These are phyloP conservation scores for Tricholoma furcatifolium DNA, from an alignment of 768 basidiomycete species.

Conservation along the genomic window DNA sequence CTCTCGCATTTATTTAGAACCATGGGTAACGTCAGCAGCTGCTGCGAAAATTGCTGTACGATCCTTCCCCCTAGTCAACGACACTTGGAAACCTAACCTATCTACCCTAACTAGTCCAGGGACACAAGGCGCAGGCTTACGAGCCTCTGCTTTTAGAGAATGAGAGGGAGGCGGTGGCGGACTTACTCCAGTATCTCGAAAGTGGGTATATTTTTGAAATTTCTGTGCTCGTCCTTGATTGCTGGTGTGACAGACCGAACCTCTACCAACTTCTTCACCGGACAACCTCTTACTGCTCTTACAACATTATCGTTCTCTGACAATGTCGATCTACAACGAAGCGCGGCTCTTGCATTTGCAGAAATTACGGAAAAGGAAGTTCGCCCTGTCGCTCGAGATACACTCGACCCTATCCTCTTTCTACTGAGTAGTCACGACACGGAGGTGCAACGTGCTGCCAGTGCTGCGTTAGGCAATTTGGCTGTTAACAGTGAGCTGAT, in stretches of 20 bases:
- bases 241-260: conserved; percentile 70
- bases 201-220: conserved; percentile 53
- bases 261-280: conserved; percentile 97
- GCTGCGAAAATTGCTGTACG: conserved; percentile 84
- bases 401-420: conserved; percentile 96
- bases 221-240: conserved; percentile 5
- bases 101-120: conserved; percentile 51
- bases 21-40: conserved; percentile 80
- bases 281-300: conserved; percentile 86
- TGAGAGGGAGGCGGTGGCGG: conserved; percentile 97
- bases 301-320: conserved; percentile 98
- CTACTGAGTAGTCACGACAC: conserved; percentile 96
- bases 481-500: conserved; percentile 87
- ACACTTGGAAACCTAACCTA: conserved; percentile 20
- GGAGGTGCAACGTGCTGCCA: conserved; percentile 97
- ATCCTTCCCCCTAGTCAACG: conserved; percentile 16
- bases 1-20: conserved; percentile 1
- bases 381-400: conserved; percentile 92
- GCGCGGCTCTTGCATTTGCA: conserved; percentile 96
- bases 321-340: conserved; percentile 98
- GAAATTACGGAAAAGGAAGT: conserved; percentile 99
- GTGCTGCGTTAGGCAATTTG: conserved; percentile 94
- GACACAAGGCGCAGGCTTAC: conserved; percentile 82
- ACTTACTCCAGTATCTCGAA: conserved; percentile 95
- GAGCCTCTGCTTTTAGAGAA: conserved; percentile 87